Percentiles rank a stretch among this genome's conserved stretches.
Conservation (phyloP, 306 rosid genomes). For the Begonia fuchsioides region DNA sequence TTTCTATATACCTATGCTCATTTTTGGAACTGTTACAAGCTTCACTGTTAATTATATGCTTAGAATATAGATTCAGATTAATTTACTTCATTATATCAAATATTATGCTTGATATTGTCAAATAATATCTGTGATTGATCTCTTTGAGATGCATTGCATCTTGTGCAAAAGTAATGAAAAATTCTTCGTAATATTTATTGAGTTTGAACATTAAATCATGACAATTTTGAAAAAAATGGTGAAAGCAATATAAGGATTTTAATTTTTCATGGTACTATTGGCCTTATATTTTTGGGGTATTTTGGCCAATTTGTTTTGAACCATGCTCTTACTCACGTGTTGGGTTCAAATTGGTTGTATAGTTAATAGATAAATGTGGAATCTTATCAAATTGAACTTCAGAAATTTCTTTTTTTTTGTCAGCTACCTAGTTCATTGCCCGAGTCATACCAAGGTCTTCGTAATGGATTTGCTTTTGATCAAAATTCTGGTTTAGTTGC, state of each 20-base stretch:
- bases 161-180: too few relatives aligned
- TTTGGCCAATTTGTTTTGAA: not conserved
- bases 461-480: slow-evolving; percentile 53
- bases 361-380: too few relatives aligned
- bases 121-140: too few relatives aligned
- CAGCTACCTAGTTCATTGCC: slow-evolving; percentile 59
- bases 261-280: not conserved
- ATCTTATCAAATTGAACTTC: slow-evolving; percentile 6
- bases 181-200: too few relatives aligned
- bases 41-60: too few relatives aligned
- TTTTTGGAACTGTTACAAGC: not conserved
- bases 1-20: not conserved
- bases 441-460: slow-evolving; percentile 28
- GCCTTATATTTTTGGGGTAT: slow-evolving; percentile 4
- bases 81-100: too few relatives aligned
- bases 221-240: not conserved
- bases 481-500: slow-evolving; percentile 61
- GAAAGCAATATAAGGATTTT: too few relatives aligned
- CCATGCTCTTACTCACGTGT: not conserved
- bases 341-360: too few relatives aligned
- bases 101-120: too few relatives aligned
- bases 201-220: not conserved
- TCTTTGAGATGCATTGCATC: too few relatives aligned
- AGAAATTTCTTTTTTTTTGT: slow-evolving; percentile 8
- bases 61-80: too few relatives aligned